These are phyloP conservation scores for Nicotiana knightiana DNA, from an alignment of 257 asterid species.

Conservation along the genomic window DNA sequence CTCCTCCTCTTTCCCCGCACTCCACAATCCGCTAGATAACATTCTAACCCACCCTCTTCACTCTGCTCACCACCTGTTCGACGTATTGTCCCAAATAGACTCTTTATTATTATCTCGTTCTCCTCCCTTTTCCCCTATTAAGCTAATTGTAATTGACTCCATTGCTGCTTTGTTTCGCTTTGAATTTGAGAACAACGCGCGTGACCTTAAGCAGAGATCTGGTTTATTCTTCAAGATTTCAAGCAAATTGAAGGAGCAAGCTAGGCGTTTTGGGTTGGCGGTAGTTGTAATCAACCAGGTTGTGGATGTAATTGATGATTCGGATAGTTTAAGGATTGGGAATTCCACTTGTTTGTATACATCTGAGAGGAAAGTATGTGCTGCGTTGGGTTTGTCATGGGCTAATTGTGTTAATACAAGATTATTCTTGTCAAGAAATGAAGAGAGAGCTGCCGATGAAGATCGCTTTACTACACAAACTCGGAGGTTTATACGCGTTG, in stretches of 20 bases:
- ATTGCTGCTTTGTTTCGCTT: slow-evolving; percentile 79
- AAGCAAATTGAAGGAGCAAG: slow-evolving; percentile 52
- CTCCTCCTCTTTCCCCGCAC: slow-evolving; percentile 33
- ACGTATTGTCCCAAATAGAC: slow-evolving; percentile 66
- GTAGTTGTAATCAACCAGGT: slow-evolving; percentile 85
- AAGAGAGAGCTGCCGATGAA: slow-evolving; percentile 35
- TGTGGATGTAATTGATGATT: slow-evolving; percentile 58
- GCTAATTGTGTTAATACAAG: slow-evolving; percentile 88
- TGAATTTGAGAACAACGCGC: slow-evolving; percentile 60
- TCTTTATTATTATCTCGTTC: slow-evolving; percentile 17
- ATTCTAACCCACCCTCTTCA: slow-evolving; percentile 56
- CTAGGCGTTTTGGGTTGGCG: slow-evolving; percentile 55
- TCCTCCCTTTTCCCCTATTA: slow-evolving; percentile 31
- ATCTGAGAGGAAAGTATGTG: slow-evolving; percentile 69
- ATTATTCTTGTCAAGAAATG: slow-evolving; percentile 64
- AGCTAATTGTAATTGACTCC: slow-evolving; percentile 73
- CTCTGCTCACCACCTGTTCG: slow-evolving; percentile 83
- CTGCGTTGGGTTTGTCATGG: slow-evolving; percentile 90
- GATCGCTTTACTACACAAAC: slow-evolving; percentile 16
- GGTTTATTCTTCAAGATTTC: slow-evolving; percentile 65
- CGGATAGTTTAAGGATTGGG: slow-evolving; percentile 53
- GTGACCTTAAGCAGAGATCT: slow-evolving; percentile 62
- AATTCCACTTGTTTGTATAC: slow-evolving; percentile 42
- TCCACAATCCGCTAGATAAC: slow-evolving; percentile 36
- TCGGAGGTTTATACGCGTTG: slow-evolving; percentile 65